Conservation (phyloP, 495 filamentous ascomycete genomes). For the Aspergillus homomorphus region DNA sequence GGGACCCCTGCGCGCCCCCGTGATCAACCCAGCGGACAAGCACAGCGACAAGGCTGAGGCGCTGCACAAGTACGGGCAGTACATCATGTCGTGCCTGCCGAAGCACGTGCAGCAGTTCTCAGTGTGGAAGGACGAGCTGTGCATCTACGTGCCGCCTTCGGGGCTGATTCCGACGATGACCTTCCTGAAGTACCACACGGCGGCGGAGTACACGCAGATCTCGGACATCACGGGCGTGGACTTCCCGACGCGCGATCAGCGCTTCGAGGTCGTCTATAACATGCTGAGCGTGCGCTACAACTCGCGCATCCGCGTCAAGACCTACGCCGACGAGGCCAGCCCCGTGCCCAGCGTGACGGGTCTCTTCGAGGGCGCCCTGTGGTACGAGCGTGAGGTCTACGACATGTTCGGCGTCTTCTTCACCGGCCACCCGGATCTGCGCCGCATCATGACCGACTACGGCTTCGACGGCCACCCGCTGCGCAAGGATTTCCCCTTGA, state of each 20-base stretch:
- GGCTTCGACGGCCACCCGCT: conserved; percentile 98
- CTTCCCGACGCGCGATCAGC: conserved; percentile 88
- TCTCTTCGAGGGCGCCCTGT: conserved; percentile 93
- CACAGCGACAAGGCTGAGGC: conserved; percentile 77
- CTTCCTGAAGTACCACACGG: conserved; percentile 96
- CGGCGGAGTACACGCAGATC: conserved; percentile 92
- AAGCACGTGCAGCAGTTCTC: conserved; percentile 99
- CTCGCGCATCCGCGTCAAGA: conserved; percentile 95
- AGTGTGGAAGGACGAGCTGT: conserved; percentile 98
- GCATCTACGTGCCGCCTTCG: conserved; percentile 83
- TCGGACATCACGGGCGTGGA: conserved; percentile 92
- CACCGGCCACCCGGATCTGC: conserved; percentile 87
- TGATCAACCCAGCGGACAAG: conserved; percentile 92
- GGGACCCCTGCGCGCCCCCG: conserved; percentile 67
- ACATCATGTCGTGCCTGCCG: conserved; percentile 92
- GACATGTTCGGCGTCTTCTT: conserved; percentile 99
- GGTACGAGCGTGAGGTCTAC: conserved; percentile 98
- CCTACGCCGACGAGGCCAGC: conserved; percentile 95
- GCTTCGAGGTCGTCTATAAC: conserved; percentile 99
- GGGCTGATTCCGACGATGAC: conserved; percentile 87
- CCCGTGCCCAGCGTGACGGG: conserved; percentile 84
- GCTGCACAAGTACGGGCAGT: conserved; percentile 91
- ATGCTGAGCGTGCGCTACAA: conserved; percentile 93
- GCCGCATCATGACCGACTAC: conserved; percentile 99
- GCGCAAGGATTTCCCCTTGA: conserved; percentile 96